Percentiles rank a stretch among this genome's conserved stretches.
Evolutionary conservation across 352 stramenopile species (phyloP).

Genomic region (Pythium pyrilobum): DNA sequence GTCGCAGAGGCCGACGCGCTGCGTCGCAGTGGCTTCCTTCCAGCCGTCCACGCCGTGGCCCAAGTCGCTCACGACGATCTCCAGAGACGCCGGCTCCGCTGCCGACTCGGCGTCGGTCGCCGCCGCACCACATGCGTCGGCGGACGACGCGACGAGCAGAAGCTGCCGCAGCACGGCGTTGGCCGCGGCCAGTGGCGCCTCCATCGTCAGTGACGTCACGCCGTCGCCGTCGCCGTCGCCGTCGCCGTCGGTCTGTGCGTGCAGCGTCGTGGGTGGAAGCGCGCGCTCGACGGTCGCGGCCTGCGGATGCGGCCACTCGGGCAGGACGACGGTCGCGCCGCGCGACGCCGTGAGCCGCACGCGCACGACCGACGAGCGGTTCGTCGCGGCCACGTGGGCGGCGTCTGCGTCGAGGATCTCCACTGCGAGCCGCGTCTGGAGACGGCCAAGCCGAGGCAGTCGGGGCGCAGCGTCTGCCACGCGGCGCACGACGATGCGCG

Average conservation of each 20-base stretch:
- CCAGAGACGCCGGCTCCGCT: not conserved
- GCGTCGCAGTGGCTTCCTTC: not conserved
- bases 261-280: too few species aligned
- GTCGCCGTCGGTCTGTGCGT: too few species aligned
- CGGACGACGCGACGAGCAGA: not conserved
- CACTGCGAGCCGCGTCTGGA: slow-evolving; percentile 1
- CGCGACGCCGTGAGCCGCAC: not conserved
- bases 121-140: not conserved
- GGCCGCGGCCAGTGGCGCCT: not conserved
- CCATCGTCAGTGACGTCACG: not conserved
- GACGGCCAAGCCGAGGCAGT: too few species aligned
- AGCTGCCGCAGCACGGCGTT: slow-evolving; percentile 1
- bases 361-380: not conserved
- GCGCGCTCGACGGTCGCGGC: too few species aligned
- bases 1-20: not conserved
- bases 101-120: not conserved
- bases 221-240: not conserved
- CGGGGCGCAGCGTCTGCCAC: too few species aligned
- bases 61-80: slow-evolving; percentile 9
- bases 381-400: not conserved
- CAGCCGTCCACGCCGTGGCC: not conserved
- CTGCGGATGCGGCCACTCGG: too few species aligned
- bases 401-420: slow-evolving; percentile 1
- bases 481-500: not conserved
- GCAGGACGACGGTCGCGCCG: not conserved